Percentiles rank a stretch among this genome's conserved stretches.
These are phyloP conservation scores for button mushroom (Agaricus bisporus) DNA, from an alignment of 768 basidiomycete genomes.

Conservation along the genomic window DNA sequence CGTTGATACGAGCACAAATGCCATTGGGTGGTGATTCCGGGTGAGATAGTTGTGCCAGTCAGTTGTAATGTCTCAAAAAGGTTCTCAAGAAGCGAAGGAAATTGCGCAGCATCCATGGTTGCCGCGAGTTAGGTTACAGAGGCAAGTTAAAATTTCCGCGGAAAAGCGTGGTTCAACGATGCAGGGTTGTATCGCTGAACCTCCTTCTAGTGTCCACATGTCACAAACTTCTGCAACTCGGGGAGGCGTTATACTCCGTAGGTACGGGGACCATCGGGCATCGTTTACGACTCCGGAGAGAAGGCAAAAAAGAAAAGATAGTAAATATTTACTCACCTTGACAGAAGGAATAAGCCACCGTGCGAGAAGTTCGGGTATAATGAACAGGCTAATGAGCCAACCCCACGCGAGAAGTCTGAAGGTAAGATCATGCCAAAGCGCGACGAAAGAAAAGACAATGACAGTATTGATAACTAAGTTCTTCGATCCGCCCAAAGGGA, in stretches of 20 bases:
- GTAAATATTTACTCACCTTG: constrained; percentile 41
- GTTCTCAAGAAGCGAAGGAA: background rate
- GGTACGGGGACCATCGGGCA: background rate
- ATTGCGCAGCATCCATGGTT: background rate
- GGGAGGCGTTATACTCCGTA: no score
- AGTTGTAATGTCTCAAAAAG: no score
- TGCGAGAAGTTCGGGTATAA: constrained; percentile 77
- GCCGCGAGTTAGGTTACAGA: background rate
- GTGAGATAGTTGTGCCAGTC: no score
- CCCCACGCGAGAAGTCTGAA: constrained; percentile 91
- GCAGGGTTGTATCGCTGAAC: no score
- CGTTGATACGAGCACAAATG: background rate
- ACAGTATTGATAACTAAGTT: constrained; percentile 54
- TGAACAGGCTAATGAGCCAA: constrained; percentile 89
- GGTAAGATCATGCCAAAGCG: constrained; percentile 94
- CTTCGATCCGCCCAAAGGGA: constrained; percentile 78
- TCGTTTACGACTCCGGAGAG: background rate
- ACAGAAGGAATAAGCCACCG: constrained; percentile 51
- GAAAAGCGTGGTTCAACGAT: no score
- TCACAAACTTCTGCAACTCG: no score
- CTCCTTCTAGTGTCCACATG: no score
- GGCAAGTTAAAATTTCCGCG: no score
- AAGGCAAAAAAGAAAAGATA: background rate
- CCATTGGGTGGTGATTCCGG: background rate
- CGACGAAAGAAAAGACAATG: constrained; percentile 92